Conservation (phyloP, 139 green algal species). For the Coccomyxa sp. region DNA sequence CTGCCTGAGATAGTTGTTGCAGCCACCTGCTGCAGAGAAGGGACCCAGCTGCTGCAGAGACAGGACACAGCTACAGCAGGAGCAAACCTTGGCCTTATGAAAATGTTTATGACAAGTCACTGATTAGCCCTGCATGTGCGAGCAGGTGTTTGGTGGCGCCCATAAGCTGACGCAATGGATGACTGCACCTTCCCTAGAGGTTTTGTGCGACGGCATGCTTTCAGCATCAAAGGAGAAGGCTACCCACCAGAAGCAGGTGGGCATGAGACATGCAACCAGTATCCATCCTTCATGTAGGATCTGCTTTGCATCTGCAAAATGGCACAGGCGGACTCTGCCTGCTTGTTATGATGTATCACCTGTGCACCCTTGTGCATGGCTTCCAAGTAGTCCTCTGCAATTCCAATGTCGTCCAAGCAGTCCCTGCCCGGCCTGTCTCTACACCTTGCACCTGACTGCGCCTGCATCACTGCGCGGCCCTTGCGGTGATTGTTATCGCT, state of each 20-base stretch:
- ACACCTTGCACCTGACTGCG: no score
- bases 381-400: background rate
- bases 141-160: background rate
- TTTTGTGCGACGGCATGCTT: background rate
- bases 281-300: background rate
- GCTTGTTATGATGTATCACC: background rate
- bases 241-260: background rate
- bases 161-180: background rate
- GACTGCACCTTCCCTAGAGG: slow-evolving; percentile 2
- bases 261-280: background rate
- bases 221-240: background rate
- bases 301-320: background rate
- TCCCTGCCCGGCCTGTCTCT: background rate
- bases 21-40: background rate
- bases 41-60: background rate
- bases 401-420: background rate
- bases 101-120: background rate
- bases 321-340: background rate
- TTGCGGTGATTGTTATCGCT: background rate
- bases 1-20: no score
- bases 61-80: no score
- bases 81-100: no score
- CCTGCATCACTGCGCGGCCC: background rate
- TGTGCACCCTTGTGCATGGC: background rate
- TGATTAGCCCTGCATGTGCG: background rate